Percentiles rank a stretch among this genome's conserved stretches.
These are phyloP conservation scores for Hymenoscyphus linearis DNA, from an alignment of 2,329 filamentous ascomycete species.

Conservation along the genomic window DNA sequence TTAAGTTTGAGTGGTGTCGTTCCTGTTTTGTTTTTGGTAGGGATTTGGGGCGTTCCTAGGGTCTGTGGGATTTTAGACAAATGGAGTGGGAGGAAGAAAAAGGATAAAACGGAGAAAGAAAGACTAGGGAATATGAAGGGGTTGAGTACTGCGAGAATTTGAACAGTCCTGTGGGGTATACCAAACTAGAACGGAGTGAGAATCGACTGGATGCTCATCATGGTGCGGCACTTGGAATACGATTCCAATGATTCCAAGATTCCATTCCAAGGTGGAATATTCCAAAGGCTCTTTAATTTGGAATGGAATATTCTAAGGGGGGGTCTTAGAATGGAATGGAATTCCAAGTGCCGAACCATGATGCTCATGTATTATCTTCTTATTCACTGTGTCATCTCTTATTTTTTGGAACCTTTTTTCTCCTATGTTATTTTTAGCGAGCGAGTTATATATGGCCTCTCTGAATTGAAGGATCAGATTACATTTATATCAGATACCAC, in stretches of 20 bases:
- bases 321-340: no score
- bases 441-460: neutral
- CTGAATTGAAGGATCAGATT: neutral
- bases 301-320: no score
- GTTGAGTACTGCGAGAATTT: neutral
- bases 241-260: no score
- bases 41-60: neutral
- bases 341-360: neutral
- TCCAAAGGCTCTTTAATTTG: no score
- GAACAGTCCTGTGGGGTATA: neutral
- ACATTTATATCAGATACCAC: neutral
- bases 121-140: neutral
- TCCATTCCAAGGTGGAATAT: no score
- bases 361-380: neutral
- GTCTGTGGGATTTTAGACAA: neutral
- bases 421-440: neutral
- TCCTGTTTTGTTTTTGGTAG: constrained; percentile 3
- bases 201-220: neutral
- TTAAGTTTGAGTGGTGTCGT: constrained; percentile 4
- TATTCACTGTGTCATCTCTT: neutral
- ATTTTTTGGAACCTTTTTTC: neutral
- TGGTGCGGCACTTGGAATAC: no score
- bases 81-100: neutral
- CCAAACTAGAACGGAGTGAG: no score
- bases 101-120: neutral